Evolutionary conservation across 1,284 basidiomycete species (phyloP).

Genomic region (Rhizoctonia solani): DNA sequence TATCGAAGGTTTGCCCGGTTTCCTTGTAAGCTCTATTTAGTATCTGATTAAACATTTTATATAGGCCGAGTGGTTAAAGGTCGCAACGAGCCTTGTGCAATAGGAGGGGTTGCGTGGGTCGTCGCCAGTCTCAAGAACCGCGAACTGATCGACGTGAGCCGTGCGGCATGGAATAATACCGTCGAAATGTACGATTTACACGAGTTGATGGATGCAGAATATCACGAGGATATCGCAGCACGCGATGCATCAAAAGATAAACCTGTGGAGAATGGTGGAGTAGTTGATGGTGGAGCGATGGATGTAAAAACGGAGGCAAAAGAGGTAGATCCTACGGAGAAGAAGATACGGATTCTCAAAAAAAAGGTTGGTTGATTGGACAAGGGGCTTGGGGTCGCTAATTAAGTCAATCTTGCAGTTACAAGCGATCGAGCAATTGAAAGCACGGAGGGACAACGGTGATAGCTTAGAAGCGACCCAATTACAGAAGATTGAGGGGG

Average conservation of each 20-base stretch:
- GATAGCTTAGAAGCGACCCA: conserved; percentile 23
- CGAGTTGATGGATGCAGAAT: conserved; percentile 43
- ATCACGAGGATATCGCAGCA: conserved; percentile 25
- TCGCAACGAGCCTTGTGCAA: conserved; percentile 76
- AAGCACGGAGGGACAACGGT: conserved; percentile 25
- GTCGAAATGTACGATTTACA: conserved; percentile 62
- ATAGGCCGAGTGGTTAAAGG: conserved; percentile 67
- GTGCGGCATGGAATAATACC: conserved; percentile 70
- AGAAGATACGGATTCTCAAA: conserved; percentile 9
- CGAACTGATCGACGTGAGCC: conserved; percentile 62
- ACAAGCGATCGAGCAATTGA: conserved; percentile 23
- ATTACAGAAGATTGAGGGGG: conserved; percentile 28
- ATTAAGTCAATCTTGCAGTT: background rate
- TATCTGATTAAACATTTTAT: background rate
- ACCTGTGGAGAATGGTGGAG: background rate
- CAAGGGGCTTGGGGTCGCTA: background rate
- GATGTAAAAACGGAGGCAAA: background rate
- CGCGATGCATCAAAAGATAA: background rate
- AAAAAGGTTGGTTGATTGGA: conserved; percentile 4
- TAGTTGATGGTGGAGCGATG: no score
- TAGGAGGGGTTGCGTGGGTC: conserved; percentile 79
- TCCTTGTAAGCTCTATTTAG: background rate
- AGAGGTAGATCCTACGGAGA: background rate
- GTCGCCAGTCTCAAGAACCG: conserved; percentile 62
- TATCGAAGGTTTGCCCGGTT: conserved; percentile 49